Evolutionary conservation across 768 basidiomycete species (phyloP), one percentile per base, ranked within the genome.

Genomic region (Termitomyces sp.): DNA sequence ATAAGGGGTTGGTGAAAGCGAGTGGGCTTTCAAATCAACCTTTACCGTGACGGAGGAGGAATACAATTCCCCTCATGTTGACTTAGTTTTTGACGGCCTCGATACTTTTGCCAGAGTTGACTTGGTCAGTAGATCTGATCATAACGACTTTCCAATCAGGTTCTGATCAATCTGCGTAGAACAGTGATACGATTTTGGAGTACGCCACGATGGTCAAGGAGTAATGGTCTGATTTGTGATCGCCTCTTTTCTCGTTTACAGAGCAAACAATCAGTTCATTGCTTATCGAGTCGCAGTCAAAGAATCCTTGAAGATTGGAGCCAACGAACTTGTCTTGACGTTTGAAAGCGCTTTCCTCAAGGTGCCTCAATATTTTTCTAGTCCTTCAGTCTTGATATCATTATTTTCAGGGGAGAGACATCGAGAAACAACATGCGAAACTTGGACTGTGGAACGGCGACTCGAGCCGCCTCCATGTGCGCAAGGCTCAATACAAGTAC

Each of bases 401-500:
- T 26, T 7, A n/a, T 33, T 22, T 16, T 16, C n/a, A 88, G 85
- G 94, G 92, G 28, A 84, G 87, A 65, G 81, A 83, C 50, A 74
- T 90, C 13, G 90, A 95, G 66, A 82, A 83, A 61, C 66, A 78
- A 30, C 75, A 88, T 55, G 81, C 77, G 14, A 89, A 86, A 67
- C 66, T 81, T 16, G 68, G 76, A 2, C 73, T 89, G 7, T 94
- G 92, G 94, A 98, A 97, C 65, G 95, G 96, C 9, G 92, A 96
- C 67, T 86, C 90, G 0, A 91, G 90, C 65, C 83, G 95, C 44
- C 76, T 97, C 32, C 92, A 95, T 67, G 90, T 95, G 24, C 83
- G 94, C 48, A 98, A 97, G 73, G 93, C 94, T 1, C 91, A 94
- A 67, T 97, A 94, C 76, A 89, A 92, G 84, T 94, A 68, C 59